Evolutionary conservation across 2,329 filamentous ascomycete species (phyloP).

Genomic region (Stylonectria norvegica): DNA sequence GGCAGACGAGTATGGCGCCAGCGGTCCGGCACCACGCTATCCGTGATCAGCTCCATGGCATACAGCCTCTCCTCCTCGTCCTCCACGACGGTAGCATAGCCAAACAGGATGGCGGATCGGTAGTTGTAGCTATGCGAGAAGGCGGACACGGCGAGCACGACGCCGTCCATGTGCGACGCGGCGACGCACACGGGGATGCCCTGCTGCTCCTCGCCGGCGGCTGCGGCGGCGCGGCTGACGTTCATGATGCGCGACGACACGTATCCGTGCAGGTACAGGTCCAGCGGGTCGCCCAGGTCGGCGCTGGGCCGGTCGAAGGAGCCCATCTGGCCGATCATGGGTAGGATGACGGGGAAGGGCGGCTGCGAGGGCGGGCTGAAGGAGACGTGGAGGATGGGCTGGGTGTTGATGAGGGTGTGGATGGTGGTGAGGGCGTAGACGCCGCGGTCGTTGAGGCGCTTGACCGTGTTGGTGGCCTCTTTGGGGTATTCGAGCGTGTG

Average conservation of each 20-base stretch:
- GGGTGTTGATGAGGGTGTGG: constrained; percentile 70
- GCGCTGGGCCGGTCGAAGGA: constrained; percentile 63
- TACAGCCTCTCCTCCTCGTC: constrained; percentile 68
- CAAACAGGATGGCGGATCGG: constrained; percentile 75
- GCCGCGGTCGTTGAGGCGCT: constrained; percentile 62
- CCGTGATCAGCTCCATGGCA: constrained; percentile 75
- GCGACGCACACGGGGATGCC: constrained; percentile 70
- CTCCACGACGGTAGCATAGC: constrained; percentile 65
- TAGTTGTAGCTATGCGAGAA: constrained; percentile 86
- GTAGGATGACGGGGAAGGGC: constrained; percentile 75
- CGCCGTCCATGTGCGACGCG: constrained; percentile 72
- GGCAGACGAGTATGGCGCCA: constrained; percentile 69
- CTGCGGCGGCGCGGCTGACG: constrained; percentile 39
- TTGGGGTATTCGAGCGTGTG: constrained; percentile 59
- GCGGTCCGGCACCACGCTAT: constrained; percentile 65
- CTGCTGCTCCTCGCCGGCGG: constrained; percentile 19
- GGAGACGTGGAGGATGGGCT: constrained; percentile 75
- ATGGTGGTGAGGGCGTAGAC: constrained; percentile 71
- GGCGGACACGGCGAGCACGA: constrained; percentile 75
- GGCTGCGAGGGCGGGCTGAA: constrained; percentile 61
- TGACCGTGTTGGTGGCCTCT: constrained; percentile 60
- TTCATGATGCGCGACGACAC: constrained; percentile 76
- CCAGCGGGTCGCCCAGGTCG: constrained; percentile 60
- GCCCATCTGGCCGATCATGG: constrained; percentile 83
- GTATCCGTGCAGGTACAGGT: constrained; percentile 82